Percentiles rank a stretch among this genome's conserved stretches.
These are phyloP conservation scores for Trichoderma lentiforme DNA, from an alignment of 2,329 filamentous ascomycete species.

Conservation along the genomic window DNA sequence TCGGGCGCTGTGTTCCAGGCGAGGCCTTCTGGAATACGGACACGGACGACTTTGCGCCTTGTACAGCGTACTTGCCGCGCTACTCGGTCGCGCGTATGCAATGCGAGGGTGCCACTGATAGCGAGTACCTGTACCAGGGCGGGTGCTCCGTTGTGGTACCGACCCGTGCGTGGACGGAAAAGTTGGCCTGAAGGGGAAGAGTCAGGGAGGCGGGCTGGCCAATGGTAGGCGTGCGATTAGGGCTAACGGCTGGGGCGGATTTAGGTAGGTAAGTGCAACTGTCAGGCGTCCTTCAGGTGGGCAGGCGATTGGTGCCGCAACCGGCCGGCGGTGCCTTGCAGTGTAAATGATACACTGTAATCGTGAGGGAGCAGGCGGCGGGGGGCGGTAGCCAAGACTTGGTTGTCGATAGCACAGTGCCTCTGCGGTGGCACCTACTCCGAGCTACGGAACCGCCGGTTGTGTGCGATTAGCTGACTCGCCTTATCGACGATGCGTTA, in stretches of 20 bases:
- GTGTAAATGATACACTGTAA: not conserved
- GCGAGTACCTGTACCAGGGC: not conserved
- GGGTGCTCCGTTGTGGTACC: not conserved
- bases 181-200: constrained; percentile 1
- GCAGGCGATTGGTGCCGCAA: constrained; percentile 5
- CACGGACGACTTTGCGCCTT: not conserved
- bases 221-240: constrained; percentile 16
- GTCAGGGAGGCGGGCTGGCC: not conserved
- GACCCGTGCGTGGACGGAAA: not conserved
- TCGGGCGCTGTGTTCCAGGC: constrained; percentile 6
- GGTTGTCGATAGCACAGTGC: not conserved
- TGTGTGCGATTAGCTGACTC: constrained; percentile 4
- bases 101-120: not conserved
- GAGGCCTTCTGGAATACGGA: constrained; percentile 16
- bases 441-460: constrained; percentile 1
- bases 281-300: constrained; percentile 9
- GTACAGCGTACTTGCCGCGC: not conserved
- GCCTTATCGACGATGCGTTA: constrained; percentile 6
- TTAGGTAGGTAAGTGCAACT: not conserved
- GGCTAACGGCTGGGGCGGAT: constrained; percentile 11
- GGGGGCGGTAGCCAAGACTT: not conserved
- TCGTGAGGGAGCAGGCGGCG: not conserved
- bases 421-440: constrained; percentile 8
- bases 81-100: not conserved
- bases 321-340: constrained; percentile 17